Conservation (phyloP, 768 basidiomycete genomes). For the Russula ochroleuca region DNA sequence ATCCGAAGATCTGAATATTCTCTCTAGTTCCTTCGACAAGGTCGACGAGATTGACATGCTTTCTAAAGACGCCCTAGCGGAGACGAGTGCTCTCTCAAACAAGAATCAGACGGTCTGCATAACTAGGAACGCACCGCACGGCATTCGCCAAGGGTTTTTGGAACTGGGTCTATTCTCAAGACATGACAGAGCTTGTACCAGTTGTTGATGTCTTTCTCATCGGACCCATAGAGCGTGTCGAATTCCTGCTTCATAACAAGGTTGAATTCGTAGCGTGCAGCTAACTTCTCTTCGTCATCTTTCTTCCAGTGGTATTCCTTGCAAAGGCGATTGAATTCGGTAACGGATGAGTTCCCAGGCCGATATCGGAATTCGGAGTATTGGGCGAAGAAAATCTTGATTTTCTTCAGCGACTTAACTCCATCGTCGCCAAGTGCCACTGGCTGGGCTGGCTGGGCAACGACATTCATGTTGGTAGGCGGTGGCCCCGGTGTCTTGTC, state of each 20-base stretch:
- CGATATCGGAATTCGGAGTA: conserved; percentile 23
- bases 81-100: neutral
- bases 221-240: conserved; percentile 25
- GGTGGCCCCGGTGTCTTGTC: too few relatives aligned
- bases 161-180: conserved; percentile 25
- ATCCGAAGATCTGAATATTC: conserved; percentile 29
- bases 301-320: neutral
- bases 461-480: neutral
- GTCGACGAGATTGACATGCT: conserved; percentile 35
- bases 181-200: conserved; percentile 27
- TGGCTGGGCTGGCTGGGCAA: neutral
- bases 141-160: conserved; percentile 3
- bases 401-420: conserved; percentile 3
- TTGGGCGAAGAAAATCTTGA: conserved; percentile 22
- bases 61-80: neutral
- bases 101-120: neutral
- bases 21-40: conserved; percentile 30
- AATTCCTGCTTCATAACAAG: conserved; percentile 26
- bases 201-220: conserved; percentile 21
- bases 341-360: conserved; percentile 8
- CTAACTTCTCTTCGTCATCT: neutral
- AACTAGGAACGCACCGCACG: neutral
- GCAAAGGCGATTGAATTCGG: conserved; percentile 25
- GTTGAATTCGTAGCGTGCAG: conserved; percentile 3
- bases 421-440: neutral